A percentile compares a stretch with the other conserved stretches of the same genome.
These are phyloP conservation scores for Fusarium duplospermum DNA, from an alignment of 2,329 filamentous ascomycete species.

Conservation along the genomic window DNA sequence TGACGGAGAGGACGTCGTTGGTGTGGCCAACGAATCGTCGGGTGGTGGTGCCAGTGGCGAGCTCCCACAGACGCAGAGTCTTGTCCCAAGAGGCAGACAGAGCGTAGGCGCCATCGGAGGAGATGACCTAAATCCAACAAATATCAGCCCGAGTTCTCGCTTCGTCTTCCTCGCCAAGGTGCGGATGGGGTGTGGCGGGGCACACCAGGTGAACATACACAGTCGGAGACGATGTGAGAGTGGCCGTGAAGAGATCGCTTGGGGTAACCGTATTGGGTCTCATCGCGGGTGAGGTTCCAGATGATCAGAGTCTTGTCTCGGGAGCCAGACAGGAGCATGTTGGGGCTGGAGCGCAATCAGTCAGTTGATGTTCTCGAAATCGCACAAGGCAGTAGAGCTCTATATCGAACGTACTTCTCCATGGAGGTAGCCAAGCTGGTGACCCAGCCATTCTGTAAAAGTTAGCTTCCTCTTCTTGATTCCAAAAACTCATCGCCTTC, in stretches of 20 bases:
- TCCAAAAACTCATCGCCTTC: slow-evolving; percentile 13
- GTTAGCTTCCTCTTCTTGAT: slow-evolving; percentile 42
- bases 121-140: slow-evolving; percentile 81
- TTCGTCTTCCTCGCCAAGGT: slow-evolving; percentile 19
- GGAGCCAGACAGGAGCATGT: slow-evolving; percentile 98
- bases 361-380: slow-evolving; percentile 13
- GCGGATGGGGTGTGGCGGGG: slow-evolving; percentile 20
- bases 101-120: slow-evolving; percentile 98
- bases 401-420: slow-evolving; percentile 81
- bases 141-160: slow-evolving; percentile 39
- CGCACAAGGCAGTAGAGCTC: slow-evolving; percentile 6
- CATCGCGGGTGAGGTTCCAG: slow-evolving; percentile 99
- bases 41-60: slow-evolving; percentile 95
- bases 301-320: slow-evolving; percentile 99
- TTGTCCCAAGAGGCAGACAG: slow-evolving; percentile 99
- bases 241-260: slow-evolving; percentile 99
- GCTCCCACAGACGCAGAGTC: slow-evolving; percentile 99
- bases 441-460: slow-evolving; percentile 88
- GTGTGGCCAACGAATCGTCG: slow-evolving; percentile 98
- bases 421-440: slow-evolving; percentile 98
- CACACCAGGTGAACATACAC: slow-evolving; percentile 74
- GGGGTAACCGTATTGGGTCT: slow-evolving; percentile 97
- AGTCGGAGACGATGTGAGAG: slow-evolving; percentile 99
- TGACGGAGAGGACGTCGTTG: slow-evolving; percentile 99
- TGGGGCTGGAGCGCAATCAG: slow-evolving; percentile 72